A percentile compares a stretch with the other conserved stretches of the same genome.
These are phyloP conservation scores for Triadica sebifera DNA, from an alignment of 345 rosid species.

Conservation along the genomic window DNA sequence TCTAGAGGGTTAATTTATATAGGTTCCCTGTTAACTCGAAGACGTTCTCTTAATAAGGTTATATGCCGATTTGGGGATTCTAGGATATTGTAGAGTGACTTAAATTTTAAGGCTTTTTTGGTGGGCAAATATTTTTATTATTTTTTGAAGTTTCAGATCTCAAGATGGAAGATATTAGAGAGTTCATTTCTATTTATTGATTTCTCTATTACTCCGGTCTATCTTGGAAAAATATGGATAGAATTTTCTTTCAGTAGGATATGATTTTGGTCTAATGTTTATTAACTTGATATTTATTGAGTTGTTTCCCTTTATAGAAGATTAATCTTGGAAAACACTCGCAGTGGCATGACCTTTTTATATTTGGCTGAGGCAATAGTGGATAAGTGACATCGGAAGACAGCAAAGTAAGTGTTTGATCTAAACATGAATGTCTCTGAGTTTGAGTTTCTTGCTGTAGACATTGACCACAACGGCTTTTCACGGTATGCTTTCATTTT, in stretches of 20 bases:
- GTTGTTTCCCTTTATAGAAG: too few species aligned
- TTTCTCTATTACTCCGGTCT: neutral
- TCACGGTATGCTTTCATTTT: too few species aligned
- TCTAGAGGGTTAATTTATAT: neutral
- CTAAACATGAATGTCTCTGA: too few species aligned
- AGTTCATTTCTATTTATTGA: neutral
- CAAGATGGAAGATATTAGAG: neutral
- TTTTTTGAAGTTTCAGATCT: neutral
- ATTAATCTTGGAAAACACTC: too few species aligned
- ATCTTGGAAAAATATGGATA: neutral
- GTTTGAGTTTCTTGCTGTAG: too few species aligned
- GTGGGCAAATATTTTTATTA: neutral
- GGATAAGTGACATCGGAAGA: too few species aligned
- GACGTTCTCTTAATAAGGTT: neutral
- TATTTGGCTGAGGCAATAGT: too few species aligned
- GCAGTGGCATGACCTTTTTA: too few species aligned
- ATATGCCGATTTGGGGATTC: neutral
- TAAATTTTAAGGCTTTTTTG: neutral
- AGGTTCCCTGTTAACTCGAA: neutral
- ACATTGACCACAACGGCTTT: too few species aligned
- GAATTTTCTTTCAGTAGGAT: neutral
- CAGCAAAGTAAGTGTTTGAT: too few species aligned
- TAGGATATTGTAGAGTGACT: neutral
- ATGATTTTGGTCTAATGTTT: too few species aligned
- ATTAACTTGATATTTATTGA: too few species aligned